phyloP scores from a whole-genome alignment of 257 asterid genomes.

The Solanum piurae region DNA sequence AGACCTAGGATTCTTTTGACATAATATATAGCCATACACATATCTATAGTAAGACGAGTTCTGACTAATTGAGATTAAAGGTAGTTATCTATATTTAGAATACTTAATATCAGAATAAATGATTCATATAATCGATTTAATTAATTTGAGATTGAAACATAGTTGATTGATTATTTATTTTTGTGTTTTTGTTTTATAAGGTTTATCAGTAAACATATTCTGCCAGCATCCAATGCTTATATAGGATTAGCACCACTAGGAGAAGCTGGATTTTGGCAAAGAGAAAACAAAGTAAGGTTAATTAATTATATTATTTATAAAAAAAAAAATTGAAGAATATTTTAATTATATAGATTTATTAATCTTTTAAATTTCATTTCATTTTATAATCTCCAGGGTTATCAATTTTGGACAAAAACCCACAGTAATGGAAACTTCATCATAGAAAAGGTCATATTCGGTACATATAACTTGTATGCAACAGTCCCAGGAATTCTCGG shows the following conservation, averaged over 20 bases:
- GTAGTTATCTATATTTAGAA: no score
- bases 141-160: neutral
- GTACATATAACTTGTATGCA: constrained; percentile 53
- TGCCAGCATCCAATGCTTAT: constrained; percentile 32
- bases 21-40: neutral
- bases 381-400: constrained; percentile 23
- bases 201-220: constrained; percentile 21
- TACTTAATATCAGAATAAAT: no score
- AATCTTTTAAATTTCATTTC: neutral
- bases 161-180: neutral
- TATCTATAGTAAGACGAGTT: neutral
- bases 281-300: constrained; percentile 40
- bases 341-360: neutral
- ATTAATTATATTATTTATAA: neutral
- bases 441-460: constrained; percentile 31
- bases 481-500: constrained; percentile 38
- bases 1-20: neutral
- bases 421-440: constrained; percentile 27
- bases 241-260: constrained; percentile 53
- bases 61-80: no score
- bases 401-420: constrained; percentile 57
- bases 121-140: neutral
- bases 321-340: neutral
- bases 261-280: constrained; percentile 61
- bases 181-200: constrained; percentile 3